A percentile compares a stretch with the other conserved stretches of the same genome.
Conservation (phyloP, 495 filamentous ascomycete species). For the Trypethelium eluteriae region DNA sequence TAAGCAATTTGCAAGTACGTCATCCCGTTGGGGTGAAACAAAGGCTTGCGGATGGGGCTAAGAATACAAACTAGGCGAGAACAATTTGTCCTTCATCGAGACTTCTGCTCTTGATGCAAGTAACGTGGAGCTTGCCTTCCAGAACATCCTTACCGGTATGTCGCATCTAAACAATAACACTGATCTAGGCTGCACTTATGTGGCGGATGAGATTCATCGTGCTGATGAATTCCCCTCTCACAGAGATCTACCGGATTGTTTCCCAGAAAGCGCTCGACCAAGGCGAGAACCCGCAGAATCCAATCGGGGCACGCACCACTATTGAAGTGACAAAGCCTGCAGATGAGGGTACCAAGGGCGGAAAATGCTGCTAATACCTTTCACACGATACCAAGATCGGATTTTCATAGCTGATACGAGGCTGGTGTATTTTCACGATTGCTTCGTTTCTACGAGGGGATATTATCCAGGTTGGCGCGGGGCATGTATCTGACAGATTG, state of each 20-base stretch:
- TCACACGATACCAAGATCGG: neutral
- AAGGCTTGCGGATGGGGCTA: no score
- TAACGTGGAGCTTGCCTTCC: constrained; percentile 99
- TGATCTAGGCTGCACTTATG: neutral
- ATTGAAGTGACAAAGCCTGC: constrained; percentile 76
- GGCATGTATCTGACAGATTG: constrained; percentile 5
- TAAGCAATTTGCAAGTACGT: constrained; percentile 92
- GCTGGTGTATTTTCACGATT: neutral
- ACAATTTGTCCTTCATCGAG: constrained; percentile 96
- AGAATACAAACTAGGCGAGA: constrained; percentile 56
- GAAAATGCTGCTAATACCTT: constrained; percentile 69
- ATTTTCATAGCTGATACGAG: neutral
- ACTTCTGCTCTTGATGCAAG: constrained; percentile 97
- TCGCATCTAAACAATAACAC: constrained; percentile 15
- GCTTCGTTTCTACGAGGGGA: neutral
- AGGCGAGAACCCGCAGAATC: constrained; percentile 66
- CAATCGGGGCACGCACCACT: constrained; percentile 59
- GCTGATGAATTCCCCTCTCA: neutral
- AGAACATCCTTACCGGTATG: constrained; percentile 96
- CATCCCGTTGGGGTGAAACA: neutral
- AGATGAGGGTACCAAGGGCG: constrained; percentile 67
- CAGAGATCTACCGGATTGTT: constrained; percentile 99
- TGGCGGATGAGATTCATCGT: neutral
- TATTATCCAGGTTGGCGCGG: constrained; percentile 6
- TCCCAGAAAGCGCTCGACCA: constrained; percentile 92